phyloP scores from a whole-genome alignment of 169 alveolate genomes.

The Sarcocystis neurona region DNA sequence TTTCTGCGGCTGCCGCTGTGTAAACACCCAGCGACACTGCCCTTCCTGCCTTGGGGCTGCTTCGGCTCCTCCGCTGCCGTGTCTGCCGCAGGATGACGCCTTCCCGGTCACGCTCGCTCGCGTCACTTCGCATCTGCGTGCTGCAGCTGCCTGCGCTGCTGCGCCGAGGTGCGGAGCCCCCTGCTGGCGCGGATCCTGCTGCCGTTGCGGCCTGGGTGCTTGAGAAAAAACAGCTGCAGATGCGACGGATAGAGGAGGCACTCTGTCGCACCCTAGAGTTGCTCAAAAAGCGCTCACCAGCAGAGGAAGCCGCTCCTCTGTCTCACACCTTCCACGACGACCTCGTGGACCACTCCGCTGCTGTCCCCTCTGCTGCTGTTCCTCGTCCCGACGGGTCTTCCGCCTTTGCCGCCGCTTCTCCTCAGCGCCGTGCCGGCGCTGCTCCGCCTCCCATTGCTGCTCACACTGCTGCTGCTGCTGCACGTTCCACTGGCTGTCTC shows the following conservation, averaged over 20 bases:
- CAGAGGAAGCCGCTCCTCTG: not conserved
- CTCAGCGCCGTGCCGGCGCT: not conserved
- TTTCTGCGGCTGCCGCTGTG: too few species aligned
- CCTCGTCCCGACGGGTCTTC: not conserved
- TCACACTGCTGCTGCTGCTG: too few species aligned
- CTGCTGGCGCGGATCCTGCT: not conserved
- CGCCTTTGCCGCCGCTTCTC: not conserved
- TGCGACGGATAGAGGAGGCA: not conserved
- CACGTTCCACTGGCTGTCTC: not conserved
- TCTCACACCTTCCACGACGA: not conserved
- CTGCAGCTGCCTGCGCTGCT: conserved; percentile 31
- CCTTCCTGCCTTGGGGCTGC: too few species aligned
- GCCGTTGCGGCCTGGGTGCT: not conserved
- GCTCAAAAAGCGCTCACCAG: not conserved
- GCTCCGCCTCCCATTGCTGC: too few species aligned
- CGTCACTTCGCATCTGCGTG: conserved; percentile 1
- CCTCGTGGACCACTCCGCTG: not conserved
- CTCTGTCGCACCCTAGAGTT: too few species aligned
- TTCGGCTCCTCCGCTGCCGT: too few species aligned
- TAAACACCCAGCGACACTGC: too few species aligned
- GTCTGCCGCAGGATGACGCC: too few species aligned
- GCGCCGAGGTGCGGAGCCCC: not conserved
- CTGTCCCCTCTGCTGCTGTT: not conserved
- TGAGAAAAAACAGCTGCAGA: conserved; percentile 27
- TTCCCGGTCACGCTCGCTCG: not conserved